These are phyloP conservation scores for Apostasia shenzhenica DNA, from an alignment of 106 monocot species.

Conservation along the genomic window DNA sequence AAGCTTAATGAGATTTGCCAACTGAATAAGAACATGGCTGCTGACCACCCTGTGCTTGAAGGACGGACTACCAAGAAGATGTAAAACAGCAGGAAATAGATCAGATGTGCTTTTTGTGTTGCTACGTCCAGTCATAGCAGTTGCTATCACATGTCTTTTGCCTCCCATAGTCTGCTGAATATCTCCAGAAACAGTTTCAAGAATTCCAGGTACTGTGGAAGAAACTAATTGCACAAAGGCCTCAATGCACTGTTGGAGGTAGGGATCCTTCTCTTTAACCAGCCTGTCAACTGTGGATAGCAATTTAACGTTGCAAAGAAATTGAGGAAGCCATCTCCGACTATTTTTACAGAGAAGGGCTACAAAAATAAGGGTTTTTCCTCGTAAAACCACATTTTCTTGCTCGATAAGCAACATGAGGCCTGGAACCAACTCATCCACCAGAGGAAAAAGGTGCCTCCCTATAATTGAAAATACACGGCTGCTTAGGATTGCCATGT, in stretches of 20 bases:
- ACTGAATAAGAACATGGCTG: conserved; percentile 52
- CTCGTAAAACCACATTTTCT: conserved; percentile 81
- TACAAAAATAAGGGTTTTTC: conserved; percentile 79
- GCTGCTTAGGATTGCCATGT: conserved; percentile 47
- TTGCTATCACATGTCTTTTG: conserved; percentile 51
- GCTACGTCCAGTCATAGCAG: conserved; percentile 40
- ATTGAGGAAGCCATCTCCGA: conserved; percentile 78
- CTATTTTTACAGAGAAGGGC: conserved; percentile 89
- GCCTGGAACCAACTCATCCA: conserved; percentile 69
- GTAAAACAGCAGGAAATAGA: conserved; percentile 78
- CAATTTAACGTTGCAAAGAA: conserved; percentile 77
- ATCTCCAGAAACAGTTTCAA: conserved; percentile 70
- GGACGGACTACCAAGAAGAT: conserved; percentile 83
- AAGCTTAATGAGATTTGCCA: conserved; percentile 82
- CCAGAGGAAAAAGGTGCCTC: conserved; percentile 47
- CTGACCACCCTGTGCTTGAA: conserved; percentile 70
- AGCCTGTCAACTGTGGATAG: conserved; percentile 72
- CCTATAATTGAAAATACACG: conserved; percentile 37
- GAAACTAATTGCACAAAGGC: conserved; percentile 65
- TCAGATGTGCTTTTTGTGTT: conserved; percentile 59
- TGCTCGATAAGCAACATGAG: conserved; percentile 72
- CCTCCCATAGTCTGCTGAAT: conserved; percentile 79
- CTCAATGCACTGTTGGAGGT: conserved; percentile 56
- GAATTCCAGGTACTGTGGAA: conserved; percentile 51
- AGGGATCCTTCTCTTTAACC: conserved; percentile 73